Evolutionary conservation across 495 filamentous ascomycete genomes (phyloP).

Genomic region (Penicillium pulvis): DNA sequence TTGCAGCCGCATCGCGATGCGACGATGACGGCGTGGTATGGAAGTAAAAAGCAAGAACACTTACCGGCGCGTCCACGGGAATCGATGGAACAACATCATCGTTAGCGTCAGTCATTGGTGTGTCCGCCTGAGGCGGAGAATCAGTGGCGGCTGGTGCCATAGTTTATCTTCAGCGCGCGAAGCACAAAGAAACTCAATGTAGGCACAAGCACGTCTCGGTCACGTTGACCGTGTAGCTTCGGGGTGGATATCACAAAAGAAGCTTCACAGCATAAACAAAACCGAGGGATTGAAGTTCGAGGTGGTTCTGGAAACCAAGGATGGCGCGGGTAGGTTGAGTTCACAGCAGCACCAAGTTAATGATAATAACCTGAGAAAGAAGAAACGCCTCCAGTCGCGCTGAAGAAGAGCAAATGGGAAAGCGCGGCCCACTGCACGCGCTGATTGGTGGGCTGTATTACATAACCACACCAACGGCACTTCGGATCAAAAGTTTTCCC

Average conservation of each 20-base stretch:
- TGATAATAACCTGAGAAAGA: conserved; percentile 14
- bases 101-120: conserved; percentile 62
- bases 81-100: conserved; percentile 48
- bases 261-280: conserved; percentile 10
- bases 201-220: conserved; percentile 21
- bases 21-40: background rate
- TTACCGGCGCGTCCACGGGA: conserved; percentile 52
- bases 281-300: background rate
- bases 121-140: conserved; percentile 53
- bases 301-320: background rate
- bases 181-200: conserved; percentile 24
- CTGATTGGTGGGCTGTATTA: conserved; percentile 33
- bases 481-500: conserved; percentile 38
- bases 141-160: conserved; percentile 66
- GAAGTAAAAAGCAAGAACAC: conserved; percentile 14
- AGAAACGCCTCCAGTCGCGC: conserved; percentile 34
- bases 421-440: conserved; percentile 37
- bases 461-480: conserved; percentile 23
- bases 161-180: conserved; percentile 31
- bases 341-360: conserved; percentile 1
- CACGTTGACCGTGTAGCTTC: conserved; percentile 9
- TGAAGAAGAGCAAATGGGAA: conserved; percentile 33
- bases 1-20: conserved; percentile 4
- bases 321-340: background rate
- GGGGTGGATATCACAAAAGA: conserved; percentile 8